These are phyloP conservation scores for Stentor roeselii DNA, from an alignment of 73 alveolate genomes.

Conservation along the genomic window DNA sequence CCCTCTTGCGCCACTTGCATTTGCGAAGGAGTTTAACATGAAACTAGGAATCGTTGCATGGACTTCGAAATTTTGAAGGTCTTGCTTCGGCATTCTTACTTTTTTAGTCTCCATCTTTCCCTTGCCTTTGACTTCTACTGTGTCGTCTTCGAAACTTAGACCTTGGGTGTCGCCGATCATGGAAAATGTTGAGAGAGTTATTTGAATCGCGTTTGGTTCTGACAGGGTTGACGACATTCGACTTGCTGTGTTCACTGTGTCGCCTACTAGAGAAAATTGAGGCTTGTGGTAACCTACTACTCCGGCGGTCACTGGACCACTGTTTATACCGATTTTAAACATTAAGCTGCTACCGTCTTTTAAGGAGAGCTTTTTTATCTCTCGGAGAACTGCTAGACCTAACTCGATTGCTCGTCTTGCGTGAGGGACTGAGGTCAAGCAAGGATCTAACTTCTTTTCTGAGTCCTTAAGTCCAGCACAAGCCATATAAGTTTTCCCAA, in stretches of 20 bases:
- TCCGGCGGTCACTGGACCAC: conserved; percentile 97
- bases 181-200: background rate
- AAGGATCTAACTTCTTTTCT: conserved; percentile 39
- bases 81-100: conserved; percentile 42
- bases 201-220: background rate
- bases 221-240: conserved; percentile 90
- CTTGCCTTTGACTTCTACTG: conserved; percentile 26
- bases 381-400: conserved; percentile 2
- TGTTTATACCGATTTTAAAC: conserved; percentile 94
- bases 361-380: background rate
- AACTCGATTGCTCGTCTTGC: conserved; percentile 4
- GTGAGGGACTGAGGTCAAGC: conserved; percentile 31
- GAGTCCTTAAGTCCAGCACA: conserved; percentile 77
- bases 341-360: background rate
- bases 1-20: background rate
- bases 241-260: conserved; percentile 97
- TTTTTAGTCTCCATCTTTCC: background rate
- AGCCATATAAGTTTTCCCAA: conserved; percentile 73
- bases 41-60: background rate
- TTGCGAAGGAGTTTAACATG: background rate
- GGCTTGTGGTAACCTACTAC: conserved; percentile 98
- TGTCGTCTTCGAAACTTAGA: background rate
- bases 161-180: background rate
- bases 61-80: background rate
- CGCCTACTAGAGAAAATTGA: conserved; percentile 96